Evolutionary conservation across 2,329 filamentous ascomycete species (phyloP).

Genomic region (Botryotinia narcissicola): DNA sequence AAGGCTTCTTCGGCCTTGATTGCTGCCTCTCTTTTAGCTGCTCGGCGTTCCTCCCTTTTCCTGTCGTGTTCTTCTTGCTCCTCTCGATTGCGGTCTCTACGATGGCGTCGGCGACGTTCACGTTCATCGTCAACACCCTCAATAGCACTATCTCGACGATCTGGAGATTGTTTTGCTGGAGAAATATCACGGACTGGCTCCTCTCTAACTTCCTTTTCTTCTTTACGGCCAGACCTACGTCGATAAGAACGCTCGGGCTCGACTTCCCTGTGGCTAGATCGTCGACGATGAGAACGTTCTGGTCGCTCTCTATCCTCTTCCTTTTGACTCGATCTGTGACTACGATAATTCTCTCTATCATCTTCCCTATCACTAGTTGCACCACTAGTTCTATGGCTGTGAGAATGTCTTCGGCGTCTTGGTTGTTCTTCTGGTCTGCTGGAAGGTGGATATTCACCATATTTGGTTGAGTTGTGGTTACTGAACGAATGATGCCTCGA

Average conservation of each 20-base stretch:
- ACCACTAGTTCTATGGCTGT: slow-evolving; percentile 2
- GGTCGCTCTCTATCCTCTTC: neutral
- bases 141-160: slow-evolving; percentile 35
- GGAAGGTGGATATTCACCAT: slow-evolving; percentile 15
- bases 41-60: slow-evolving; percentile 33
- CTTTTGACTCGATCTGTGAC: slow-evolving; percentile 8
- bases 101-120: slow-evolving; percentile 24
- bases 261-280: slow-evolving; percentile 3
- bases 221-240: slow-evolving; percentile 1
- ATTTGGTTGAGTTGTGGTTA: slow-evolving; percentile 2
- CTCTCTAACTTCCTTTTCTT: slow-evolving; percentile 8
- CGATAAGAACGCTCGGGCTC: slow-evolving; percentile 1
- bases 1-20: slow-evolving; percentile 11
- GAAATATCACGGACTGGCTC: slow-evolving; percentile 9
- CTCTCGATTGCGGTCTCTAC: slow-evolving; percentile 33
- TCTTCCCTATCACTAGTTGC: slow-evolving; percentile 8
- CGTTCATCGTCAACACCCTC: slow-evolving; percentile 29
- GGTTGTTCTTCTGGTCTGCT: slow-evolving; percentile 17
- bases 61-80: slow-evolving; percentile 37
- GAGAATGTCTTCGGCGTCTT: slow-evolving; percentile 19
- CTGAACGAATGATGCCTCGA: slow-evolving; percentile 19
- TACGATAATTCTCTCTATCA: slow-evolving; percentile 6
- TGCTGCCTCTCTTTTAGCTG: slow-evolving; percentile 22
- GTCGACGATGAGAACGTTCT: slow-evolving; percentile 9
- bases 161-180: slow-evolving; percentile 22